Conservation (phyloP, 1,284 basidiomycete species). For the Singerocomus rubriflavus region DNA sequence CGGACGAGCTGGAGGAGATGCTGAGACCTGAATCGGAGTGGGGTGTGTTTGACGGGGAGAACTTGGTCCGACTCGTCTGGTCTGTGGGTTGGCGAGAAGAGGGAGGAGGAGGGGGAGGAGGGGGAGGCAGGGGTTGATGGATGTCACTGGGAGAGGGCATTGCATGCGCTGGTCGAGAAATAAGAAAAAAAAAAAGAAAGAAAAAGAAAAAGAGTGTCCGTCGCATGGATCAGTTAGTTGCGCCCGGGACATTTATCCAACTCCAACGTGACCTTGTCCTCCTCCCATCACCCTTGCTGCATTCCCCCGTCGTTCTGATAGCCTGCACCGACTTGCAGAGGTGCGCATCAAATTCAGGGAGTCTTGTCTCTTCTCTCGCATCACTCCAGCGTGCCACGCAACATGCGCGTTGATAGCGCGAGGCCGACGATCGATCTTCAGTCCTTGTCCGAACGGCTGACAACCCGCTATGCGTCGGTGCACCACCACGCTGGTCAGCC, state of each 20-base stretch:
- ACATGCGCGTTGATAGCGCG: slow-evolving; percentile 10
- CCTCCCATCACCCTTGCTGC: neutral
- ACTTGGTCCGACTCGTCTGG: neutral
- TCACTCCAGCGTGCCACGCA: slow-evolving; percentile 13
- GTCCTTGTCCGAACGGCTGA: slow-evolving; percentile 8
- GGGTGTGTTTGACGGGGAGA: slow-evolving; percentile 16
- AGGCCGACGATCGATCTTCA: slow-evolving; percentile 16
- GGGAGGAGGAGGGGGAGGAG: slow-evolving; percentile 3
- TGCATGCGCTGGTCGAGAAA: slow-evolving; percentile 16
- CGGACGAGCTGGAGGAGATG: slow-evolving; percentile 30
- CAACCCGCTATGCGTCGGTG: slow-evolving; percentile 1
- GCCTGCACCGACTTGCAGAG: neutral
- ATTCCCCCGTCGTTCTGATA: neutral
- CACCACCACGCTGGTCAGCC: neutral
- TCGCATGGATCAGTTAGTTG: slow-evolving; percentile 10
- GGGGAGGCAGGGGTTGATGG: slow-evolving; percentile 10
- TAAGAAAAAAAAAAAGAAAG: slow-evolving; percentile 5
- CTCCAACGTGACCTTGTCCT: neutral
- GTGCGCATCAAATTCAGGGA: slow-evolving; percentile 9
- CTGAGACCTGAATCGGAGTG: slow-evolving; percentile 32
- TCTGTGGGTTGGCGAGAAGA: neutral
- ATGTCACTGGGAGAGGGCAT: slow-evolving; percentile 23
- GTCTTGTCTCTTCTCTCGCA: neutral
- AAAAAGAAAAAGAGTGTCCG: neutral
- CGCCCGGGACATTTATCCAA: slow-evolving; percentile 15